phyloP scores from a whole-genome alignment of 2,329 filamentous ascomycete genomes.

The Rhinocladiella similis region DNA sequence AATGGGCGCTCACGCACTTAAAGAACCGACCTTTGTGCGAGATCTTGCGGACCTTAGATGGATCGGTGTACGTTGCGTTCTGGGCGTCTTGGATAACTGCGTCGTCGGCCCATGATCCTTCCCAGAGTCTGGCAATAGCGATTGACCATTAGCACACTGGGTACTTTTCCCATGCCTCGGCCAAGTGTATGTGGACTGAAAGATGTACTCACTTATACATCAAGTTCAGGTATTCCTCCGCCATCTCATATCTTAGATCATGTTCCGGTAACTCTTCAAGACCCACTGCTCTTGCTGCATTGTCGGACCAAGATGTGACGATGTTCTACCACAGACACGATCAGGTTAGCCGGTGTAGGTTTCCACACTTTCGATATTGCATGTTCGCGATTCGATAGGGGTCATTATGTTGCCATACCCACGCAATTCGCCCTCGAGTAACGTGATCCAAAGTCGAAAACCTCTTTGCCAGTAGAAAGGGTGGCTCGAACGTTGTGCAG shows the following conservation, averaged over 20 bases:
- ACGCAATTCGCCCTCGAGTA: conserved; percentile 60
- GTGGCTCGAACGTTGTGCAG: conserved; percentile 62
- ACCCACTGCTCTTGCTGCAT: conserved; percentile 64
- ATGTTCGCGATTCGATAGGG: no score
- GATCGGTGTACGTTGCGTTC: conserved; percentile 52
- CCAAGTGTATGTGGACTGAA: no score
- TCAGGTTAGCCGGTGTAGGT: no score
- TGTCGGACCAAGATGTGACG: conserved; percentile 62
- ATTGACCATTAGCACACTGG: no score
- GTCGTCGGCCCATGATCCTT: conserved; percentile 43
- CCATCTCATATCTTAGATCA: conserved; percentile 64
- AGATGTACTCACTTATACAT: conserved; percentile 3
- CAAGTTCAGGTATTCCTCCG: conserved; percentile 55
- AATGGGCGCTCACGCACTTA: neutral
- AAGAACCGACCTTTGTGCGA: conserved; percentile 49
- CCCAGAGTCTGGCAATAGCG: conserved; percentile 22
- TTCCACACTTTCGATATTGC: no score
- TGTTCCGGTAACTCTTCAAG: conserved; percentile 58
- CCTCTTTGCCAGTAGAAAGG: conserved; percentile 61
- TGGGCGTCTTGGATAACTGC: neutral
- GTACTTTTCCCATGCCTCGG: no score
- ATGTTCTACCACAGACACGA: conserved; percentile 48
- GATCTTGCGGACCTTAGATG: conserved; percentile 61
- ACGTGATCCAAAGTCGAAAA: conserved; percentile 64
- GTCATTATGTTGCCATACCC: conserved; percentile 35